Evolutionary conservation across 2,329 filamentous ascomycete genomes (phyloP), one percentile per base, ranked within the genome.

Genomic region (Trichoderma sp.): DNA sequence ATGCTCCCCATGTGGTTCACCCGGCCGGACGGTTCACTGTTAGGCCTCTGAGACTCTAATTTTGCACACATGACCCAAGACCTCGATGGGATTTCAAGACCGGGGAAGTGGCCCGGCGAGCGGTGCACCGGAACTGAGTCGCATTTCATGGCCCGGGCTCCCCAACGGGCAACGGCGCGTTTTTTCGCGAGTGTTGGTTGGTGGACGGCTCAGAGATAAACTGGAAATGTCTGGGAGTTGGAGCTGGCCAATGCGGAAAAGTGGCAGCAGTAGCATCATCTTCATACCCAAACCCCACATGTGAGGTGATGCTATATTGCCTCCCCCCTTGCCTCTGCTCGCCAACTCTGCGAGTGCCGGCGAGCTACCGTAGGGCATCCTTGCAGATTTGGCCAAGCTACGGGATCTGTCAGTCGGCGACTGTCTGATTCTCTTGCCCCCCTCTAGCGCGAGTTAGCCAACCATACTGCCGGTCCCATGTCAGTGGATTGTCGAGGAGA

Each of bases 11-110:
- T 68, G 68, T 59, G 55, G 32, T 58, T 59, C 69, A 73, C 73
- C 75, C 75, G 72, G 73, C 72, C 71, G 73, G 70, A 34, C 71
- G 75, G 75, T 74, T 74, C 72, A 74, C 72, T 69, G 69, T 71
- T 61, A 67, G 73, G 71, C 63, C 71, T 71, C 69, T 65, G 69
- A 56, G 58, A 66, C 49, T 34, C 52, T 59, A 59, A 70, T 59
- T 46, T 54, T 65, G 49, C 73, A 74, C 74, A 75, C 75, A 75
- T 76, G 75, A 75, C 67, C 70, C 51, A 54, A 59, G 52, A 43
- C 43, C 59, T 59, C 55, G 65, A 69, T 55, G 70, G 70, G 54
- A 66, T 39, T 49, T 66, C 18, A 66, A 65, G 58, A 58, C 63
- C 72, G 73, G 74, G 74, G 72, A 73, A 68, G 59, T 39, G 59